A percentile compares a stretch with the other conserved stretches of the same genome.
Evolutionary conservation across 169 alveolate genomes (phyloP).

Genomic region (Plasmodium inui): DNA sequence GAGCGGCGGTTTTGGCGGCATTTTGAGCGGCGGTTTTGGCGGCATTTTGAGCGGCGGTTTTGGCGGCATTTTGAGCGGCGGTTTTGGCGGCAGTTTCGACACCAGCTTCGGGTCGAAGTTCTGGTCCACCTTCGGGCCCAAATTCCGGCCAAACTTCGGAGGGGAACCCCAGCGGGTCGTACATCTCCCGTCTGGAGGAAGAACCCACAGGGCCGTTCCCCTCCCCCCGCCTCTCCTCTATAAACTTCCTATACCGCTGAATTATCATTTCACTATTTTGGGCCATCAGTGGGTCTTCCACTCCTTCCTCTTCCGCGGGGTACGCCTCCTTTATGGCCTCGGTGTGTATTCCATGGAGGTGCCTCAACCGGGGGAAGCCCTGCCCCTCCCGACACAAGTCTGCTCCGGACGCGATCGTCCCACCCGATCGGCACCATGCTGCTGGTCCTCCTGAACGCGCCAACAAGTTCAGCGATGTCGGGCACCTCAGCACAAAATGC

Average conservation of each 20-base stretch:
- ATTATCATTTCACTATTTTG: conserved; percentile 19
- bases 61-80: no score
- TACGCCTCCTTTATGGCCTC: not conserved
- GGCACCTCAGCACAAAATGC: not conserved
- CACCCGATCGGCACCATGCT: not conserved
- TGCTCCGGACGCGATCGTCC: not conserved
- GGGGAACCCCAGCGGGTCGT: not conserved
- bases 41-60: no score
- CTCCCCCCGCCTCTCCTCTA: not conserved
- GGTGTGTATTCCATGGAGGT: not conserved
- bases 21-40: not conserved
- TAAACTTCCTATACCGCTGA: conserved; percentile 30
- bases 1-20: not conserved
- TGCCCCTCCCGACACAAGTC: not conserved
- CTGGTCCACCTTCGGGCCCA: no score
- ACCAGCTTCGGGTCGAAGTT: no score
- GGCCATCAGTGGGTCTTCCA: not conserved
- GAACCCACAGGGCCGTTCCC: not conserved
- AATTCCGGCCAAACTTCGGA: no score
- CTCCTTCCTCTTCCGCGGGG: not conserved
- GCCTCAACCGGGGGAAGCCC: not conserved
- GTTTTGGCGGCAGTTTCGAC: no score
- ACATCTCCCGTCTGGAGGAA: not conserved
- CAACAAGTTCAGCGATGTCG: not conserved
- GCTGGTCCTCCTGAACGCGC: not conserved